A percentile compares a stretch with the other conserved stretches of the same genome.
These are phyloP conservation scores for Triticum timopheevii DNA, from an alignment of 176 grass and related monocot species.

Conservation along the genomic window DNA sequence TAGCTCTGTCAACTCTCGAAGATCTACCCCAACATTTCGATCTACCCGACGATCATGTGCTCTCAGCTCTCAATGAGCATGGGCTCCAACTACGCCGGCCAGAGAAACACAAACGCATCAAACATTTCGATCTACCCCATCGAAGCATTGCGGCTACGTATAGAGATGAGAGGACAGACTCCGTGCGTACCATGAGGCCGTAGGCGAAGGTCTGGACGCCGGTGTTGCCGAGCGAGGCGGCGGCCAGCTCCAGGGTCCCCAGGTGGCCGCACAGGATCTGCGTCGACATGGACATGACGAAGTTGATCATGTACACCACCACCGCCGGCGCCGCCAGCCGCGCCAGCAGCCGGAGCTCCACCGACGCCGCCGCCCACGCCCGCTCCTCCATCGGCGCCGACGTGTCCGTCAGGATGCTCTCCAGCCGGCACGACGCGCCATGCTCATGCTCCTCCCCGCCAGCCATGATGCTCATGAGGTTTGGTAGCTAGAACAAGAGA, in stretches of 20 bases:
- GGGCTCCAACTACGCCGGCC: no score
- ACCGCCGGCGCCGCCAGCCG: conserved; percentile 59
- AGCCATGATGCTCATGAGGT: no score
- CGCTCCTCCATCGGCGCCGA: background rate
- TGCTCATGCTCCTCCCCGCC: no score
- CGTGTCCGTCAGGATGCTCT: conserved; percentile 42
- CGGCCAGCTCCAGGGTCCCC: conserved; percentile 64
- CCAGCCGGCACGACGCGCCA: conserved; percentile 12
- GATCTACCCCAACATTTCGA: no score
- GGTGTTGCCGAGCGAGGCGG: conserved; percentile 63
- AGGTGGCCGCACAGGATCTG: conserved; percentile 67
- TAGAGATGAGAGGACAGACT: no score
- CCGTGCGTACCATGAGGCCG: conserved; percentile 55
- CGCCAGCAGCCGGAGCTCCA: conserved; percentile 38
- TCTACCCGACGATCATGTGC: no score
- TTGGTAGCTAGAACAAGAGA: no score
- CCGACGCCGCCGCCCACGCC: background rate
- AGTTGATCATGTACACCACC: conserved; percentile 64
- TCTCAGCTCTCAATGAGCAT: no score
- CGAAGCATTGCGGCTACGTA: no score
- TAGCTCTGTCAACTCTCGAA: no score
- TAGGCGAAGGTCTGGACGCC: conserved; percentile 76
- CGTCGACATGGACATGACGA: conserved; percentile 65
- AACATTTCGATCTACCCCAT: no score
- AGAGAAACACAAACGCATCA: no score